Percentiles rank a stretch among this genome's conserved stretches.
phyloP scores from a whole-genome alignment of 2,329 filamentous ascomycete genomes.

The Alternaria dauci region DNA sequence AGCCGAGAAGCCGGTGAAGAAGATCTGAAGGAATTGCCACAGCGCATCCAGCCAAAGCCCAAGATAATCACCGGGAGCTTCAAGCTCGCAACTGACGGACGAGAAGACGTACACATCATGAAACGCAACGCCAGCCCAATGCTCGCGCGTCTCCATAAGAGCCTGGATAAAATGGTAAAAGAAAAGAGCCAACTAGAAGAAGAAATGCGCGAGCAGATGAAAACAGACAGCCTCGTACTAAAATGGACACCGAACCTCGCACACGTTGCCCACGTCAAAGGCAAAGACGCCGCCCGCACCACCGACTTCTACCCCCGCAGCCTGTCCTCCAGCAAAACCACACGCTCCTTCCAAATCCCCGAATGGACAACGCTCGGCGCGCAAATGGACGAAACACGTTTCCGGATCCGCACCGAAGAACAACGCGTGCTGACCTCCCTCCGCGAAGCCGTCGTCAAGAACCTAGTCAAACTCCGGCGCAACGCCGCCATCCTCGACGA shows the following conservation, averaged over 20 bases:
- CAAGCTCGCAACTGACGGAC: slow-evolving; percentile 48
- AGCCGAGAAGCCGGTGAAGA: slow-evolving; percentile 68
- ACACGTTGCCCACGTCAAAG: slow-evolving; percentile 89
- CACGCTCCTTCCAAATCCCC: slow-evolving; percentile 81
- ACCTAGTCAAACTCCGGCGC: slow-evolving; percentile 83
- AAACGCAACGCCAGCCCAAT: slow-evolving; percentile 69
- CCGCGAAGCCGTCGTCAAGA: slow-evolving; percentile 77
- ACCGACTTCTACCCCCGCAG: slow-evolving; percentile 56
- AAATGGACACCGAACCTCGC: slow-evolving; percentile 88
- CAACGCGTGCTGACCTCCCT: slow-evolving; percentile 78
- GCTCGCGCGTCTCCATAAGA: slow-evolving; percentile 72
- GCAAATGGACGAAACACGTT: slow-evolving; percentile 77
- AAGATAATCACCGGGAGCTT: slow-evolving; percentile 42
- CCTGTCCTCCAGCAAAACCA: slow-evolving; percentile 82
- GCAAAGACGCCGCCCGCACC: slow-evolving; percentile 67
- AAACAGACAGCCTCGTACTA: slow-evolving; percentile 67
- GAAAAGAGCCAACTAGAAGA: slow-evolving; percentile 70
- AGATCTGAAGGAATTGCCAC: slow-evolving; percentile 56
- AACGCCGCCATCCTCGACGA: slow-evolving; percentile 94
- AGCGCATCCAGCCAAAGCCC: slow-evolving; percentile 48
- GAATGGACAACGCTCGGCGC: slow-evolving; percentile 86
- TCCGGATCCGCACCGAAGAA: slow-evolving; percentile 85
- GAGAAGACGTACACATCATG: slow-evolving; percentile 70
- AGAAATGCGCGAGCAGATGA: slow-evolving; percentile 67
- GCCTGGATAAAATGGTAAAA: slow-evolving; percentile 67